A percentile compares a stretch with the other conserved stretches of the same genome.
Evolutionary conservation across 2,329 filamentous ascomycete species (phyloP).

Genomic region (Plectosphaerella sp.): DNA sequence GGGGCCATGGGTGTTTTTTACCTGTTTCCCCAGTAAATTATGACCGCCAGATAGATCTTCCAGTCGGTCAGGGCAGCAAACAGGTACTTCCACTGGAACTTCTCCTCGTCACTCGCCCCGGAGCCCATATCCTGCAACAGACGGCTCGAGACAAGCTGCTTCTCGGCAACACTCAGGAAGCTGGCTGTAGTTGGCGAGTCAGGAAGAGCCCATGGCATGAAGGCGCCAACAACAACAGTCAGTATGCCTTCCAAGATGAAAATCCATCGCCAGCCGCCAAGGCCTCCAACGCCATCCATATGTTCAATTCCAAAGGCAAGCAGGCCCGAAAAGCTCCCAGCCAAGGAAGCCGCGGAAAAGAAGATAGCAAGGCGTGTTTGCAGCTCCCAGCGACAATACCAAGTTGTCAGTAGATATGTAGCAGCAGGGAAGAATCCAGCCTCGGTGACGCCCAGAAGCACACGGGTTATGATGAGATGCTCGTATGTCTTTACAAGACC

Average conservation of each 20-base stretch:
- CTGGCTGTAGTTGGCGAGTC: slow-evolving; percentile 40
- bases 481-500: slow-evolving; percentile 15
- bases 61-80: slow-evolving; percentile 31
- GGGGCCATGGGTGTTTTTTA: slow-evolving; percentile 60
- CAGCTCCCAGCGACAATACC: slow-evolving; percentile 23
- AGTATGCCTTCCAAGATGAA: slow-evolving; percentile 58
- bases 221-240: slow-evolving; percentile 45
- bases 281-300: slow-evolving; percentile 47
- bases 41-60: slow-evolving; percentile 27
- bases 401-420: slow-evolving; percentile 20
- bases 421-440: slow-evolving; percentile 38
- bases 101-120: slow-evolving; percentile 42
- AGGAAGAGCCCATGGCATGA: slow-evolving; percentile 50
- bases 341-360: slow-evolving; percentile 37
- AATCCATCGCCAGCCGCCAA: slow-evolving; percentile 53
- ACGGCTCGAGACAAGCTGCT: slow-evolving; percentile 17
- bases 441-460: slow-evolving; percentile 53
- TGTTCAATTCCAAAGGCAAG: slow-evolving; percentile 51
- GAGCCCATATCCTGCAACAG: background rate
- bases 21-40: slow-evolving; percentile 27
- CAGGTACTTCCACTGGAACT: slow-evolving; percentile 19
- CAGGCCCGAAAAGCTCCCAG: slow-evolving; percentile 53
- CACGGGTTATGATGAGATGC: slow-evolving; percentile 34
- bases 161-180: slow-evolving; percentile 32
- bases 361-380: slow-evolving; percentile 26